Evolutionary conservation across 225 moss, liverwort and hornwort genomes (phyloP).

Genomic region (Pleurozium schreberi): DNA sequence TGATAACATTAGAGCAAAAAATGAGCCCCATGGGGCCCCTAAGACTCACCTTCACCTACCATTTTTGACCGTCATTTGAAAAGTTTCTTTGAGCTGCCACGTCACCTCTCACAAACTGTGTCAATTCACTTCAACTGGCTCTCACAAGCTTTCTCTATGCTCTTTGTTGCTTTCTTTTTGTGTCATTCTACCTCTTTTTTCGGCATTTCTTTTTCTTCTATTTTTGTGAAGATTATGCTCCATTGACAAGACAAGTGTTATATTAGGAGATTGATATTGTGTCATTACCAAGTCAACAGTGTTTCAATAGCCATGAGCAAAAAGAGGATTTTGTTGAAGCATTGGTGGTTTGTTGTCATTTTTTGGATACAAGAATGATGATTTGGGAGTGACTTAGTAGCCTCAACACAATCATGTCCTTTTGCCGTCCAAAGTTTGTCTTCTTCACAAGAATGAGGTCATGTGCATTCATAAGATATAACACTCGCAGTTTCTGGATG

Average conservation of each 20-base stretch:
- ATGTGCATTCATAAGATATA: background rate
- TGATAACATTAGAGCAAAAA: background rate
- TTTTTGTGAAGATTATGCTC: background rate
- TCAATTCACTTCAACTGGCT: background rate
- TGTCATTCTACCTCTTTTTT: background rate
- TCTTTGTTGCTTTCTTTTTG: background rate
- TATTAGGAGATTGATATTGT: background rate
- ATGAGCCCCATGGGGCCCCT: background rate
- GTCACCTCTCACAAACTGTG: rapidly evolving
- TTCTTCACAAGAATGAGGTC: background rate
- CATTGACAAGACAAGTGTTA: rapidly evolving
- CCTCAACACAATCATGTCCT: background rate
- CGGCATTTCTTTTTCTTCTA: rapidly evolving
- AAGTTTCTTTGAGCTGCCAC: rapidly evolving
- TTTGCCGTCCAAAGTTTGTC: background rate
- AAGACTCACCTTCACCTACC: background rate
- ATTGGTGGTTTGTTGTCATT: background rate
- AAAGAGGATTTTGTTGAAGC: background rate
- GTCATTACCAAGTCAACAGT: background rate
- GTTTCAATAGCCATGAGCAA: rapidly evolving
- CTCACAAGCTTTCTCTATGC: background rate
- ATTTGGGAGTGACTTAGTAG: background rate
- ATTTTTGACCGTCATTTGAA: rapidly evolving
- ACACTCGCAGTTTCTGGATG: rapidly evolving
- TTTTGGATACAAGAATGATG: background rate